Percentiles rank a stretch among this genome's conserved stretches.
phyloP scores from a whole-genome alignment of 345 rosid species.

The Lepidium aucheri region DNA sequence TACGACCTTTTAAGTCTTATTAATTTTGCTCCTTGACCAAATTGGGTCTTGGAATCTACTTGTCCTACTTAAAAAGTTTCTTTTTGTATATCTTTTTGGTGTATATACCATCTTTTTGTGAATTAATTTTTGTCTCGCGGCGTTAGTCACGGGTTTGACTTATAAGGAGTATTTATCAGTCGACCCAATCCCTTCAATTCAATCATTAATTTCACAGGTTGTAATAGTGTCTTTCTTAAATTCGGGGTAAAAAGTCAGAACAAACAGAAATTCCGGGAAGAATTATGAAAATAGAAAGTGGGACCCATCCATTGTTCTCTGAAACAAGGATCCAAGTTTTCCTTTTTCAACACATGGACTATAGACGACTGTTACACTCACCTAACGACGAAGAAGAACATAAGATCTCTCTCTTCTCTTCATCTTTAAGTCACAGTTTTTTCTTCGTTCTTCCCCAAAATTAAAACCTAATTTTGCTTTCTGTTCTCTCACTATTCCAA shows the following conservation, averaged over 20 bases:
- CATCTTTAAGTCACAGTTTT: neutral
- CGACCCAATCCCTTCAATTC: neutral
- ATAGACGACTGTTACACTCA: constrained; percentile 19
- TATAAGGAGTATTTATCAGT: neutral
- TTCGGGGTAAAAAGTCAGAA: neutral
- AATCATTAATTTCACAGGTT: neutral
- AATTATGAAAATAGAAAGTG: neutral
- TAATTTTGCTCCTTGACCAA: constrained; percentile 17
- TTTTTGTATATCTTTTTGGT: constrained; percentile 14
- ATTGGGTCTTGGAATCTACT: neutral
- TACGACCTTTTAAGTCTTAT: neutral
- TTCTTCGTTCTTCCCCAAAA: neutral
- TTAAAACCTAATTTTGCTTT: constrained; percentile 8
- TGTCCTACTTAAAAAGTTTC: neutral
- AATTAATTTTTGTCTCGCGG: neutral
- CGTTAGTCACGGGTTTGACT: too few relatives aligned
- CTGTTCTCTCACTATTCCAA: neutral
- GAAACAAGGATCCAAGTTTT: neutral
- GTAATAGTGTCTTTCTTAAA: neutral
- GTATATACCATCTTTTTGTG: constrained; percentile 16
- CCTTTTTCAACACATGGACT: constrained; percentile 20
- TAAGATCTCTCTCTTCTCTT: neutral
- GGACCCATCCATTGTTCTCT: constrained; percentile 5
- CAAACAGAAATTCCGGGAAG: neutral
- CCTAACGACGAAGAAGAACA: constrained; percentile 22